phyloP scores from a whole-genome alignment of 768 basidiomycete genomes.

The Ramaria sp. region DNA sequence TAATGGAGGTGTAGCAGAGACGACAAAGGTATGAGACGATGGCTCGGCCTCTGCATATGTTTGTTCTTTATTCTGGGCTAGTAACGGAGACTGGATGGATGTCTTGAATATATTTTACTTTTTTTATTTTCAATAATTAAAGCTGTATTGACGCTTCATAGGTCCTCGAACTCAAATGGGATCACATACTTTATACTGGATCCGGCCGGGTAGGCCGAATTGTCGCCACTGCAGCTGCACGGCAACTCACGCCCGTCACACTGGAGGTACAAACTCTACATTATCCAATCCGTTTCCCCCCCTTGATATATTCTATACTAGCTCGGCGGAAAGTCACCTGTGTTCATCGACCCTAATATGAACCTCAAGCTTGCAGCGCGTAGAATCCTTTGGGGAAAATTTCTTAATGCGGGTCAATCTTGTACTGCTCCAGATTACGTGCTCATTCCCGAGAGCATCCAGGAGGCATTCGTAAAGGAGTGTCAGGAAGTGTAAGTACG shows the following conservation, averaged over 20 bases:
- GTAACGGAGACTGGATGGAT: too few relatives aligned
- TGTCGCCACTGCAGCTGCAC: constrained; percentile 17
- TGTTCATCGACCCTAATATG: constrained; percentile 15
- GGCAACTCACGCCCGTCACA: constrained; percentile 15
- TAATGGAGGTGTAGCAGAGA: constrained; percentile 59
- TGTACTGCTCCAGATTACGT: constrained; percentile 18
- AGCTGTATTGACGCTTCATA: neutral
- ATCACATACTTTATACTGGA: constrained; percentile 25
- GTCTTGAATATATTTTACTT: neutral
- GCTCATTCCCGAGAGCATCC: constrained; percentile 11
- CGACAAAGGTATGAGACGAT: constrained; percentile 48
- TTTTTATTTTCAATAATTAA: too few relatives aligned
- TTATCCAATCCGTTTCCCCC: neutral
- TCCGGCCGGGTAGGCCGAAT: constrained; percentile 15
- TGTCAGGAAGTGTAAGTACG: constrained; percentile 13
- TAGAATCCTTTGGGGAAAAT: constrained; percentile 30
- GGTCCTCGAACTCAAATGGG: constrained; percentile 69
- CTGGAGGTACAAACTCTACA: constrained; percentile 12
- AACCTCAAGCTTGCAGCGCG: constrained; percentile 16
- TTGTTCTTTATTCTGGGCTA: too few relatives aligned
- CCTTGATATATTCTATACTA: neutral
- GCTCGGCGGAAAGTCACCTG: constrained; percentile 14
- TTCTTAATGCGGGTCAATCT: constrained; percentile 51
- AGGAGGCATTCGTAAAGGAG: constrained; percentile 14
- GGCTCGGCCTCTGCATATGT: too few relatives aligned